These are phyloP conservation scores for Cladophialophora chaetospira DNA, from an alignment of 2,329 filamentous ascomycete species.

Conservation along the genomic window DNA sequence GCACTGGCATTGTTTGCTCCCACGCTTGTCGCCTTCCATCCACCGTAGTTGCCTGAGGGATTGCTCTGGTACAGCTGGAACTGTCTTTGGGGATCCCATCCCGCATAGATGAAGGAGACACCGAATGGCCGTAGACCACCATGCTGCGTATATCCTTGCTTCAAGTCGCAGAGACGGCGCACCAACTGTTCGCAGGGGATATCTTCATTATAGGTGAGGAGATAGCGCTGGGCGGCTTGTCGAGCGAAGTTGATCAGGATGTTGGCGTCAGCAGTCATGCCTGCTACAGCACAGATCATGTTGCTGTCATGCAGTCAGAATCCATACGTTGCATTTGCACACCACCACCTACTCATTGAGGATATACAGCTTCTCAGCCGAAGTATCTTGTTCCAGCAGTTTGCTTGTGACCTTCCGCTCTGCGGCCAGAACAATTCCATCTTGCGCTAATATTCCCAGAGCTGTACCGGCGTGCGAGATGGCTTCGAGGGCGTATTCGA, in stretches of 20 bases:
- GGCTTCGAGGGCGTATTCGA: conserved; percentile 98
- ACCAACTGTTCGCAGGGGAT: conserved; percentile 99
- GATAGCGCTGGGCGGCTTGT: conserved; percentile 93
- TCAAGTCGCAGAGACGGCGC: conserved; percentile 91
- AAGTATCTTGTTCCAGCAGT: conserved; percentile 98
- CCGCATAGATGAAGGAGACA: conserved; percentile 99
- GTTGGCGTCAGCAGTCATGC: conserved; percentile 99
- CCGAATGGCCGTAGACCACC: conserved; percentile 97
- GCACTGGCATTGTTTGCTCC: conserved; percentile 98
- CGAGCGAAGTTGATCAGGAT: conserved; percentile 99
- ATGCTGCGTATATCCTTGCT: conserved; percentile 99
- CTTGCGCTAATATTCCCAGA: conserved; percentile 92
- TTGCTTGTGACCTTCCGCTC: conserved; percentile 99
- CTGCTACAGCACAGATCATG: conserved; percentile 99
- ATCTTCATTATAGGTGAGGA: conserved; percentile 99
- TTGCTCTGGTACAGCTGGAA: conserved; percentile 99
- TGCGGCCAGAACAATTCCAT: conserved; percentile 96
- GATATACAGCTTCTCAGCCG: conserved; percentile 99
- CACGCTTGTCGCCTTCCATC: conserved; percentile 98
- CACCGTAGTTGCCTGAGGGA: conserved; percentile 96
- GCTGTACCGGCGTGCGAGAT: conserved; percentile 98
- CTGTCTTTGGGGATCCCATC: conserved; percentile 91
- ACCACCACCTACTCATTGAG: conserved; percentile 80
- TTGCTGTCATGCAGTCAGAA: conserved; percentile 62
- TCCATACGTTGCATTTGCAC: too few relatives aligned